Conservation (phyloP, 768 basidiomycete genomes). For the Auricularia cornea region DNA sequence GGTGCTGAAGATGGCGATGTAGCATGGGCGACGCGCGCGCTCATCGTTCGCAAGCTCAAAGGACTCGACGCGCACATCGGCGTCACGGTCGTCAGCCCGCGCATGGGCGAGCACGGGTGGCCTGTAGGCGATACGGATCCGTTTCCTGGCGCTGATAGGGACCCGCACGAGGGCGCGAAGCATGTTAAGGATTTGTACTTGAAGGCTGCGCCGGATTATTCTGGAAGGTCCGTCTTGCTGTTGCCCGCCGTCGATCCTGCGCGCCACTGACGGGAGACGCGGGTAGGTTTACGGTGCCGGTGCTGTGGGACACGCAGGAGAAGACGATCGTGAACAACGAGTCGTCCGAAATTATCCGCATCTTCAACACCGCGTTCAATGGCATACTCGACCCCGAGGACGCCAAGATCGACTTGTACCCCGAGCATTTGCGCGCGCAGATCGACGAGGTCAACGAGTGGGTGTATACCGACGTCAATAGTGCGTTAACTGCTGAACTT, state of each 20-base stretch:
- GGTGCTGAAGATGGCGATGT: conserved; percentile 5
- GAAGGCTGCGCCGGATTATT: conserved; percentile 30
- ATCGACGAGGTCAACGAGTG: conserved; percentile 37
- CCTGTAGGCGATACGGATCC: conserved; percentile 24
- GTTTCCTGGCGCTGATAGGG: conserved; percentile 25
- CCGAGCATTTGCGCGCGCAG: conserved; percentile 30
- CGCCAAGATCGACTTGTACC: conserved; percentile 30
- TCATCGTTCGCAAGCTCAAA: conserved; percentile 87
- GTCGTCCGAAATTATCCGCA: conserved; percentile 34
- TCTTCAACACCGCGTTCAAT: conserved; percentile 34
- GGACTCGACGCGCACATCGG: conserved; percentile 76
- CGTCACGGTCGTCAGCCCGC: conserved; percentile 35
- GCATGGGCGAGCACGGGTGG: conserved; percentile 37
- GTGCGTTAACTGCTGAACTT: too few relatives aligned
- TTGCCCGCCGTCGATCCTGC: too few relatives aligned
- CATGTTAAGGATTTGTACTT: conserved; percentile 37
- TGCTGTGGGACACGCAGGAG: conserved; percentile 36
- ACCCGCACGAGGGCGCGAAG: conserved; percentile 26
- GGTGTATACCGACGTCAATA: conserved; percentile 29
- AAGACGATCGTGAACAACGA: conserved; percentile 41
- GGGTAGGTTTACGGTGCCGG: conserved; percentile 27
- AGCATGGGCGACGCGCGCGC: conserved; percentile 91
- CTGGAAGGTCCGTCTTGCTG: conserved; percentile 14
- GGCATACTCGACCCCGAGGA: conserved; percentile 20
- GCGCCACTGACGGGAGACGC: too few relatives aligned